phyloP scores from a whole-genome alignment of 2,329 filamentous ascomycete genomes.

The Coniochaeta sp. region DNA sequence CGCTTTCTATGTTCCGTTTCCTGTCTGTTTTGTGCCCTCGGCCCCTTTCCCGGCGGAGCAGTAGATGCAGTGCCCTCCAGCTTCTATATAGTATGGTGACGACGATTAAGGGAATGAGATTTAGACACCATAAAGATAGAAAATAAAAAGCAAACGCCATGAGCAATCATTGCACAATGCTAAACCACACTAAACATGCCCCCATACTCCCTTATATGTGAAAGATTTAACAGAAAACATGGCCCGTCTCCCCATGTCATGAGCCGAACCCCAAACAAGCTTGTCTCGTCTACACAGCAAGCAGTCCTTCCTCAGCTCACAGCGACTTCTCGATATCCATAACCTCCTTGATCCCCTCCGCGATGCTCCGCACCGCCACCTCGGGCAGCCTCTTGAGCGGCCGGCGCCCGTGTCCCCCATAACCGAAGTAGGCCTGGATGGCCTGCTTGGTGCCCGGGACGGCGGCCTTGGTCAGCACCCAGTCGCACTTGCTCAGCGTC shows the following conservation, averaged over 20 bases:
- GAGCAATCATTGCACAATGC: background rate
- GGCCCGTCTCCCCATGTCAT: background rate
- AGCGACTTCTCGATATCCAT: constrained; percentile 58
- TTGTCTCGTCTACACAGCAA: no score
- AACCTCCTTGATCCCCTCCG: constrained; percentile 51
- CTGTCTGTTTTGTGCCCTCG: background rate
- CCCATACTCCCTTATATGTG: background rate
- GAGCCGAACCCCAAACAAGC: no score
- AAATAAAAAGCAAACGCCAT: background rate
- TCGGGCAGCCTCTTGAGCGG: constrained; percentile 62
- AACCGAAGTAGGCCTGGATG: constrained; percentile 74
- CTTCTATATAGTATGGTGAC: background rate
- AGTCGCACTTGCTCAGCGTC: constrained; percentile 71
- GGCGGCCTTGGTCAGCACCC: constrained; percentile 74
- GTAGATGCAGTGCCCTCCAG: background rate
- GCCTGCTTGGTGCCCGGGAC: constrained; percentile 83
- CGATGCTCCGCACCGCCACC: constrained; percentile 43
- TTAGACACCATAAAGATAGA: background rate
- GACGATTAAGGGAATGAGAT: background rate
- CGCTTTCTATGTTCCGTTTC: background rate
- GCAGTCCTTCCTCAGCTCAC: constrained; percentile 14
- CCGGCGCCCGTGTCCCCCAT: constrained; percentile 68
- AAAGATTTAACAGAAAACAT: background rate
- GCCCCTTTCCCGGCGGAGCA: background rate
- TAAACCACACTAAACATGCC: background rate